These are phyloP conservation scores for Verticillium longisporum DNA, from an alignment of 2,329 filamentous ascomycete species.

Conservation along the genomic window DNA sequence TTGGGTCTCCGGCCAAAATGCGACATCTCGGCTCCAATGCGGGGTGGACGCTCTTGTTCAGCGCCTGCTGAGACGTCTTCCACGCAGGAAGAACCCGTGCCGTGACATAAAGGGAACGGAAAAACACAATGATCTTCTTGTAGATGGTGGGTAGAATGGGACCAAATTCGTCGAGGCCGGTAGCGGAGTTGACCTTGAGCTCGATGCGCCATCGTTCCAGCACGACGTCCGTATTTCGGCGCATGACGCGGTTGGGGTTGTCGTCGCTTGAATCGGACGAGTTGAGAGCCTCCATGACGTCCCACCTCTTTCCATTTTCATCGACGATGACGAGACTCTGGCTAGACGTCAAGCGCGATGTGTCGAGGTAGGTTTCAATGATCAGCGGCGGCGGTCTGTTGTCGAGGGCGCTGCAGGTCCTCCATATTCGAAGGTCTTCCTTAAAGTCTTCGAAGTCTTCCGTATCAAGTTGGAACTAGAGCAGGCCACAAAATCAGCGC, in stretches of 20 bases:
- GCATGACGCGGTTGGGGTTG: conserved; percentile 26
- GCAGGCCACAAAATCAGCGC: background rate
- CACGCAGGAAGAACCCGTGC: conserved; percentile 78
- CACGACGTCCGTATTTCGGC: conserved; percentile 64
- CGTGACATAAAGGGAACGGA: conserved; percentile 79
- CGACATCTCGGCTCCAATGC: conserved; percentile 73
- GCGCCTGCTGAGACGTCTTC: conserved; percentile 70
- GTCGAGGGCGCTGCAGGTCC: conserved; percentile 67
- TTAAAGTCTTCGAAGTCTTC: conserved; percentile 85
- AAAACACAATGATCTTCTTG: conserved; percentile 94
- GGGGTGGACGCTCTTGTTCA: conserved; percentile 62
- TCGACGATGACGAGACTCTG: conserved; percentile 86
- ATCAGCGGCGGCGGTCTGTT: conserved; percentile 76
- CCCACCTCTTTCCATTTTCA: conserved; percentile 85
- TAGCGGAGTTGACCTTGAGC: conserved; percentile 54
- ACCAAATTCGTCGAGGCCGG: conserved; percentile 49
- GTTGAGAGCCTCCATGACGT: conserved; percentile 78
- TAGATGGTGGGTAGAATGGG: conserved; percentile 76
- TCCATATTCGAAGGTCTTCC: conserved; percentile 78
- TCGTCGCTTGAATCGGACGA: conserved; percentile 49
- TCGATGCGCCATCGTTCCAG: conserved; percentile 89
- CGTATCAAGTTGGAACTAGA: conserved; percentile 88
- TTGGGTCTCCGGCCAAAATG: conserved; percentile 57
- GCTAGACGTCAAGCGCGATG: conserved; percentile 68
- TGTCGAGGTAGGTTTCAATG: conserved; percentile 86